Evolutionary conservation across 2,329 filamentous ascomycete genomes (phyloP), one percentile per base, ranked within the genome.

Genomic region (Talaromyces marneffei): DNA sequence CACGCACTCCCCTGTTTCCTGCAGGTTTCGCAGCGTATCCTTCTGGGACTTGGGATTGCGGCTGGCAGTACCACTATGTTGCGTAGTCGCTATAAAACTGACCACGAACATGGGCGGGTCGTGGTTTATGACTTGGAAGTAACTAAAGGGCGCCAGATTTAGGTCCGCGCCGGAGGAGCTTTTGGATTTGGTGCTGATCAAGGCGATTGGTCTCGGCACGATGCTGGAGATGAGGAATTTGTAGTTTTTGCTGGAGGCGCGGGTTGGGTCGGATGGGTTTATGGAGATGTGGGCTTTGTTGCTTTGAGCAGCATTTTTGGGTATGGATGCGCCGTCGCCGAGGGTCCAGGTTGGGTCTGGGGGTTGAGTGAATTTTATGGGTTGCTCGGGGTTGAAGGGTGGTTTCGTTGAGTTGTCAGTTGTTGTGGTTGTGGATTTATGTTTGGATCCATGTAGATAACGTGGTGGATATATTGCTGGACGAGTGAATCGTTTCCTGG

Each of bases 81-180:
- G n/a, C n/a, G n/a, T 77, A 1, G 82, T 81, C 1, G 83, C 84
- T 0, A 81, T 78, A 62, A 86, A 85, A 0, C 85, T 85, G 5
- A 88, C 78, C 8, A 85, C 83, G 74, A 97, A 95, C 46, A 95
- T 79, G 0, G 92, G 92, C 4, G 92, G 93, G 72, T 97, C 92
- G 72, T 94, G 89, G 74, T 86, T 86, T 66, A 96, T 82, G 64
- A 96, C 76, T 72, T 91, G 88, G 73, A 92, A 91, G 79, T 94
- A 97, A 70, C 85, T 89, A 75, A 94, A 96, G 0, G 92, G 92
- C 0, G 92, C 91, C 2, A 97, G 82, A 76, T 97, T 97, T 16
- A 84, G 80, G 35, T 69, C 90, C 9, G 5, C 20, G 20, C 12
- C 40, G 40, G 39, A 20, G 39, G 31, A 33, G 10, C 31, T 8